Evolutionary conservation across 768 basidiomycete genomes (phyloP), one percentile per base, ranked within the genome.

Genomic region (Auriculariales sp.): DNA sequence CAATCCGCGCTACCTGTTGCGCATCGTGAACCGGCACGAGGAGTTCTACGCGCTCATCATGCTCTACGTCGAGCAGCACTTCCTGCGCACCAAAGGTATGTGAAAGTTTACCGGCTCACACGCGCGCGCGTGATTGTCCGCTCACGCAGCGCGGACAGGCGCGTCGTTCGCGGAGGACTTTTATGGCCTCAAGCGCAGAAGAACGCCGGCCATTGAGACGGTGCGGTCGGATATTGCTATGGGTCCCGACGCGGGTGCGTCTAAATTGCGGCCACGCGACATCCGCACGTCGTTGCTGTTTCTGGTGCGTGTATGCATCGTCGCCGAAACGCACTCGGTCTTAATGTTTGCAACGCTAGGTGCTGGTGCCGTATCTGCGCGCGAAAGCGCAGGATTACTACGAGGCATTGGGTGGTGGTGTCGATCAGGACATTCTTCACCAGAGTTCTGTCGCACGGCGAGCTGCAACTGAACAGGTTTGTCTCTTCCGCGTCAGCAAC

Each of bases 81-180:
- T 95, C 64, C 79, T 99, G 50, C 77, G 75, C 53, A 84, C 80
- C 61, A 79, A 93, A 58, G 79, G 93, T 92, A 54, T 52, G 82
- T 55, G 39, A 4, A 36, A 2, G 25, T 49, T 36, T 45, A 49
- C 51, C 15, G 32, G 25, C 39, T 47, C 28, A 9, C 12, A 29
- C 28, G 24, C 47, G 17, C 11, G 28, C 32, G 32, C 32, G 25
- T 24, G 12, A 29, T 47, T 33, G 14, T 7, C 29, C 15, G 39
- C 46, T 33, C 9, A 28, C 22, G 28, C n/a, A 22, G 36, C 44
- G 29, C 17, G 6, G 1, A 1, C 57, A 95, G 94, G 83, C 64
- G 88, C 93, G 19, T 91, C 90, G 1, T 93, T 98, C 59, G 74
- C 94, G 3, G 94, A 98, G 64, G 86, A 94, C 58, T 98, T 99